Conservation (phyloP, 2,329 filamentous ascomycete genomes). For the Beauveria medogensis region DNA sequence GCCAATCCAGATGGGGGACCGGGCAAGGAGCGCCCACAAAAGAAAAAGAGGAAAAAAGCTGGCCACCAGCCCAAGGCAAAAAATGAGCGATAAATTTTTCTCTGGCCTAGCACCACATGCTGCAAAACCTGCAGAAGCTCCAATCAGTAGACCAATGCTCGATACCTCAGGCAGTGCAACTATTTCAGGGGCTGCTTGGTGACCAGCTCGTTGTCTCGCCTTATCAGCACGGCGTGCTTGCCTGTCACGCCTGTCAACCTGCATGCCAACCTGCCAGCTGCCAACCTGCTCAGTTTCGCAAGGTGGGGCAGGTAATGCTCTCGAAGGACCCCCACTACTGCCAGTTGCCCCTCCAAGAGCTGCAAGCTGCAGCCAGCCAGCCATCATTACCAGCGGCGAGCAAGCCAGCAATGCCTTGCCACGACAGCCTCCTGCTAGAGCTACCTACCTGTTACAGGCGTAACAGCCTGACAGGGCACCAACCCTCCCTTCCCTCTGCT, state of each 20-base stretch:
- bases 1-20: not conserved
- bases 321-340: not conserved
- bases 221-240: no score
- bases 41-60: conserved; percentile 8
- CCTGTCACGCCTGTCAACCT: not conserved
- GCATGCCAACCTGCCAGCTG: not conserved
- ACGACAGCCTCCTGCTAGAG: not conserved
- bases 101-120: not conserved
- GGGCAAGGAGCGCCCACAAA: not conserved
- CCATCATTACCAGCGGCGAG: not conserved
- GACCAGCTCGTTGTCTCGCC: not conserved
- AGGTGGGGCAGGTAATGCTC: conserved; percentile 6
- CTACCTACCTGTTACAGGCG: not conserved
- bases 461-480: not conserved
- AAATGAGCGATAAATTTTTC: conserved; percentile 10
- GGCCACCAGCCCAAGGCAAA: not conserved
- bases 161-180: not conserved
- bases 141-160: not conserved
- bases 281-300: not conserved
- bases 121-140: not conserved
- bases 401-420: not conserved
- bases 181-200: not conserved
- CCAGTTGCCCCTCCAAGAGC: not conserved
- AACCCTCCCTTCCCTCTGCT: not conserved
- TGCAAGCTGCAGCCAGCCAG: not conserved